Conservation (phyloP, 2,329 filamentous ascomycete genomes). For the Fusarium pseudoanthophilum region DNA sequence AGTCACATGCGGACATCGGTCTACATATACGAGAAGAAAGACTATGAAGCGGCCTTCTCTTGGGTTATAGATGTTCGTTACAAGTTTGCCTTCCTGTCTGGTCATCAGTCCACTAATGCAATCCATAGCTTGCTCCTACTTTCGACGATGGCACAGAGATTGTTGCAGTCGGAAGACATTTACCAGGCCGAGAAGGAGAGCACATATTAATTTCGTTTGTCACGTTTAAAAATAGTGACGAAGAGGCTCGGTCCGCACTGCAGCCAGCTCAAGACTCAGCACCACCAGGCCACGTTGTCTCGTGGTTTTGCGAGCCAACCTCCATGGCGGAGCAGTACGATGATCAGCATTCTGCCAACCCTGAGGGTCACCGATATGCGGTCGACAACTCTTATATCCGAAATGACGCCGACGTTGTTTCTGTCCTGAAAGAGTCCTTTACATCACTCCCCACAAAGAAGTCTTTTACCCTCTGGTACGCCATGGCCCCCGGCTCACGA, state of each 20-base stretch:
- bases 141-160: background rate
- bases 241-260: background rate
- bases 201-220: background rate
- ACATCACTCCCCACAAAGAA: background rate
- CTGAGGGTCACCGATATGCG: background rate
- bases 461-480: background rate
- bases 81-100: too few species aligned
- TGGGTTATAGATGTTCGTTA: background rate
- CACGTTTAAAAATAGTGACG: background rate
- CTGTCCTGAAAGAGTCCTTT: background rate
- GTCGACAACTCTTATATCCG: background rate
- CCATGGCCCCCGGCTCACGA: background rate
- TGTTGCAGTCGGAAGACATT: background rate
- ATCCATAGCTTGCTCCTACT: background rate
- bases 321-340: background rate
- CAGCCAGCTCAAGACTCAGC: background rate
- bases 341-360: background rate
- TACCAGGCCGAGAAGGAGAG: background rate
- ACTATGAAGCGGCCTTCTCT: background rate
- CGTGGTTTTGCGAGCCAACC: background rate
- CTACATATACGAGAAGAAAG: background rate
- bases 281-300: background rate
- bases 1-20: background rate
- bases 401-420: background rate
- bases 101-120: accelerated